Conservation (phyloP, 2,329 filamentous ascomycete genomes). For the Trichoderma polysporum region DNA sequence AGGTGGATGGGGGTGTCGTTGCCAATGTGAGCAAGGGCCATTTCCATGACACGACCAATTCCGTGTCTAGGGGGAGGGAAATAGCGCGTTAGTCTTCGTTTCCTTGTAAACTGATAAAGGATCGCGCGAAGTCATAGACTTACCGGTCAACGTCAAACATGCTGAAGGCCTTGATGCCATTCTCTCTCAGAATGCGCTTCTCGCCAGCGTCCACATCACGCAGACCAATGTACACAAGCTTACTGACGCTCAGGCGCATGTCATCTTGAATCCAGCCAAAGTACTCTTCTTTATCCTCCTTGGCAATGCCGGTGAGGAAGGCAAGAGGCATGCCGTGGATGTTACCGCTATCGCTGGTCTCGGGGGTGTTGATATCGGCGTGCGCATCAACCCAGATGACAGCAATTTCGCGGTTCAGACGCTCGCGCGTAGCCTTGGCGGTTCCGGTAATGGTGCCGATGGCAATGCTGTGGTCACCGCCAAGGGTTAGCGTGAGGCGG, state of each 20-base stretch:
- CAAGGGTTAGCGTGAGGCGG: constrained; percentile 86
- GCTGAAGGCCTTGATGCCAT: constrained; percentile 92
- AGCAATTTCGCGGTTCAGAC: constrained; percentile 78
- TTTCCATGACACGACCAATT: constrained; percentile 94
- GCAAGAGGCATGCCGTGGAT: constrained; percentile 97
- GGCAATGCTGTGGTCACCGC: constrained; percentile 94
- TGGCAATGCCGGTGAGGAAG: constrained; percentile 83
- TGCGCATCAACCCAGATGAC: constrained; percentile 99
- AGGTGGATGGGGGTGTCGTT: constrained; percentile 94
- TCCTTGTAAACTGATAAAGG: no score
- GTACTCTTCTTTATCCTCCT: constrained; percentile 70
- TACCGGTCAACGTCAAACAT: constrained; percentile 97
- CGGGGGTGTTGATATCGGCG: constrained; percentile 95
- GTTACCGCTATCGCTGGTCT: constrained; percentile 86
- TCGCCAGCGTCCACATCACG: constrained; percentile 90
- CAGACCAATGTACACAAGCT: constrained; percentile 95
- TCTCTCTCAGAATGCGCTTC: constrained; percentile 85
- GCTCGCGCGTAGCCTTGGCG: constrained; percentile 81
- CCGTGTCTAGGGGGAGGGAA: constrained; percentile 61
- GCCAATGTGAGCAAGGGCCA: constrained; percentile 96
- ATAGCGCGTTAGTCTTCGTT: neutral
- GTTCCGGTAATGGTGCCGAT: constrained; percentile 90
- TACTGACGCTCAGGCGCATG: constrained; percentile 67
- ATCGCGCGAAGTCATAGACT: constrained; percentile 30
- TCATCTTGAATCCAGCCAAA: constrained; percentile 88